These are phyloP conservation scores for Elsinoe arachidis DNA, from an alignment of 2,329 filamentous ascomycete species.

Conservation along the genomic window DNA sequence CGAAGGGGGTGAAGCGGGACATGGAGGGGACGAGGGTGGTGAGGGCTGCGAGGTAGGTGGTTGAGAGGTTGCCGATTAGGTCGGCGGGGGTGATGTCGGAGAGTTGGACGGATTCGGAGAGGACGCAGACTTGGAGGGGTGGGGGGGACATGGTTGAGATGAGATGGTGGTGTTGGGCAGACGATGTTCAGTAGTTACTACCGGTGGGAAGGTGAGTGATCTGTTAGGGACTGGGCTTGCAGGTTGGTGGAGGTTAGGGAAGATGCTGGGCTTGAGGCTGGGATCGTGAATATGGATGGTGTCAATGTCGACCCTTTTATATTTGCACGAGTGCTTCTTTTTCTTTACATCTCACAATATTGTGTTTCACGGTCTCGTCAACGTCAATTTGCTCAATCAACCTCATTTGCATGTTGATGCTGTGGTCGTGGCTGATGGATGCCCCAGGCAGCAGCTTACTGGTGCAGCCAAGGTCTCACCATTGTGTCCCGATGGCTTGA, in stretches of 20 bases:
- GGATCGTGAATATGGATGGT: not conserved
- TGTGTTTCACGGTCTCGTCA: not conserved
- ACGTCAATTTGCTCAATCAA: not conserved
- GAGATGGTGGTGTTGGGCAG: not conserved
- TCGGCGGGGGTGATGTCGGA: constrained; percentile 35
- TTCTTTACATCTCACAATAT: not conserved
- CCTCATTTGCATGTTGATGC: not conserved
- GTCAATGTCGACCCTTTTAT: not conserved
- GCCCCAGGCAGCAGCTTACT: not conserved
- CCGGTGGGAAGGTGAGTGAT: too few species aligned
- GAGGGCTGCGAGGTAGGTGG: constrained; percentile 20
- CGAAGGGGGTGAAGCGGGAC: constrained; percentile 18
- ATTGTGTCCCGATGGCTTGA: not conserved
- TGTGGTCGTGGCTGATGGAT: not conserved
- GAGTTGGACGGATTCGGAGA: constrained; percentile 34
- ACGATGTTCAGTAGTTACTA: too few species aligned
- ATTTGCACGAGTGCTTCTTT: not conserved
- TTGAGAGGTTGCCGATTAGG: constrained; percentile 32
- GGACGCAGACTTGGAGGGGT: constrained; percentile 33
- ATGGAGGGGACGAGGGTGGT: constrained; percentile 21
- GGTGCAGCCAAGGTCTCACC: not conserved
- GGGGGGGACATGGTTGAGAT: constrained; percentile 31
- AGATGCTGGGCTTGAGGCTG: not conserved
- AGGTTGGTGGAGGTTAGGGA: not conserved
- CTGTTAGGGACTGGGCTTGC: too few species aligned